Conservation (phyloP, 2,329 filamentous ascomycete species). For the Apiospora rasikravindrae region DNA sequence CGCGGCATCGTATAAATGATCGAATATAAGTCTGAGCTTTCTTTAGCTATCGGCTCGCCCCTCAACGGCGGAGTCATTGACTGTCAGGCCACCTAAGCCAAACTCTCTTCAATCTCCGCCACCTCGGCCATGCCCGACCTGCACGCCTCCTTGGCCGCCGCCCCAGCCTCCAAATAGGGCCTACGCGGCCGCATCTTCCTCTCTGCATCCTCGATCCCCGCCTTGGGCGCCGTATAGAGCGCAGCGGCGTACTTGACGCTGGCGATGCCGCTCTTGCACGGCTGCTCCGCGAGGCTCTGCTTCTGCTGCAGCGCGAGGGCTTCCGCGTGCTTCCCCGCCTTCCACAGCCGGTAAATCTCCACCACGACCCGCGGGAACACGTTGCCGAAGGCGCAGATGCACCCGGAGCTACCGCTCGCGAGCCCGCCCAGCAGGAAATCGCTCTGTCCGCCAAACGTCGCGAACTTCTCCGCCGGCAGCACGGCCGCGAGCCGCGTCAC, state of each 20-base stretch:
- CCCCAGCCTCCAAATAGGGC: conserved; percentile 61
- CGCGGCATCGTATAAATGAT: too few species aligned
- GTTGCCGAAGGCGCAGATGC: conserved; percentile 68
- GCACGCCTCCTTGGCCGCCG: conserved; percentile 50
- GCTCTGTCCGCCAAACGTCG: conserved; percentile 73
- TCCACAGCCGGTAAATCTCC: conserved; percentile 66
- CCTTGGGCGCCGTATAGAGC: conserved; percentile 61
- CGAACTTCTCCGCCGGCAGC: conserved; percentile 62
- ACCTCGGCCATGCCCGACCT: conserved; percentile 45
- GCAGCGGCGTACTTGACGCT: conserved; percentile 72
- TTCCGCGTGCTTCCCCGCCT: conserved; percentile 59
- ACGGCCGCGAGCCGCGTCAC: conserved; percentile 59
- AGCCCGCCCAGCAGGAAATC: conserved; percentile 72
- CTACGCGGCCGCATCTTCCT: conserved; percentile 62
- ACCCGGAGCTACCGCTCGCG: conserved; percentile 62
- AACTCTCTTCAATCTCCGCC: conserved; percentile 36
- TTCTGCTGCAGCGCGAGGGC: conserved; percentile 65
- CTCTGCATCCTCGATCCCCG: conserved; percentile 64
- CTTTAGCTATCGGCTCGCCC: neutral
- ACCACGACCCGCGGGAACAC: conserved; percentile 63
- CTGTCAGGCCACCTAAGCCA: conserved; percentile 22
- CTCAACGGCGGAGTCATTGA: too few species aligned
- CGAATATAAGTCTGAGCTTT: too few species aligned
- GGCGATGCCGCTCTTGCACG: conserved; percentile 70
- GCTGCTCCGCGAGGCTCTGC: conserved; percentile 68